Conservation (phyloP, 1,139 yeast genomes). For the Saccharomyces hybrid region DNA sequence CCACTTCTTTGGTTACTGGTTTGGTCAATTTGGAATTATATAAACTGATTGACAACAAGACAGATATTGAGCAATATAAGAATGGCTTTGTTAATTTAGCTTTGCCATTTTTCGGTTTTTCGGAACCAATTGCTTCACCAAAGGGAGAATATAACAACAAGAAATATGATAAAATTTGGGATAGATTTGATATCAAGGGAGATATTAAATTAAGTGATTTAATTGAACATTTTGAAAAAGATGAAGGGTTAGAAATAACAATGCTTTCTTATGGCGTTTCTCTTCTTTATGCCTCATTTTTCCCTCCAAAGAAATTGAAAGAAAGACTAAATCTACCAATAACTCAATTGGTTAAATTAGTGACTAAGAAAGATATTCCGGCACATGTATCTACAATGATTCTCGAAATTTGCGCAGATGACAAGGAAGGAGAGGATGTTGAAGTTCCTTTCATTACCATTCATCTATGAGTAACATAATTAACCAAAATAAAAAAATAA, state of each 20-base stretch:
- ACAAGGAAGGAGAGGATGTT: slow-evolving; percentile 86
- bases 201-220: slow-evolving; percentile 71
- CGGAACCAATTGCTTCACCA: slow-evolving; percentile 87
- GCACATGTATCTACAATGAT: slow-evolving; percentile 66
- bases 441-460: slow-evolving; percentile 83
- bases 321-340: slow-evolving; percentile 64
- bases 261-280: slow-evolving; percentile 93
- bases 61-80: slow-evolving; percentile 77
- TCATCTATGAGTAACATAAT: slow-evolving; percentile 32
- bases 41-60: slow-evolving; percentile 71
- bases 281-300: slow-evolving; percentile 83
- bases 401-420: slow-evolving; percentile 89
- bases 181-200: slow-evolving; percentile 75
- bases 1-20: slow-evolving; percentile 95
- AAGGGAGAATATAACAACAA: slow-evolving; percentile 76
- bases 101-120: slow-evolving; percentile 90
- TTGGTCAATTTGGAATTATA: slow-evolving; percentile 84
- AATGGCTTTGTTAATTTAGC: slow-evolving; percentile 93
- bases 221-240: slow-evolving; percentile 63
- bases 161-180: slow-evolving; percentile 88
- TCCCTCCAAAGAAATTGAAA: slow-evolving; percentile 82
- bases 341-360: slow-evolving; percentile 67
- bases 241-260: slow-evolving; percentile 78
- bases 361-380: slow-evolving; percentile 80
- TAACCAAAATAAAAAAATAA: not conserved